A percentile compares a stretch with the other conserved stretches of the same genome.
These are phyloP conservation scores for Lentinula sp. DNA, from an alignment of 768 basidiomycete genomes.

Conservation along the genomic window DNA sequence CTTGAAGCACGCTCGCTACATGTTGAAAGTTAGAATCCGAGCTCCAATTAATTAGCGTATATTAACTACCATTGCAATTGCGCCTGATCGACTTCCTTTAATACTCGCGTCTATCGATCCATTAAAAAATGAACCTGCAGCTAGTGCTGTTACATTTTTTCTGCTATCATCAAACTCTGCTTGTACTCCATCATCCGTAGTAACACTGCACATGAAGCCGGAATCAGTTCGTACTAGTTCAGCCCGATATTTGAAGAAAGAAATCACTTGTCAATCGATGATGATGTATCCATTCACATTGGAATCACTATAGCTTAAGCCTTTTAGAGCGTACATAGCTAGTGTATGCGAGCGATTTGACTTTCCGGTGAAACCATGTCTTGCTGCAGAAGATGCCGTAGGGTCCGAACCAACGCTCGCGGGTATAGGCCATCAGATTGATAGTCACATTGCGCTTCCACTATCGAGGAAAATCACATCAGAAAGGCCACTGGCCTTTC, in stretches of 20 bases:
- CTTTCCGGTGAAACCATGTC: background rate
- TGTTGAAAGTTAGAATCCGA: too few species aligned
- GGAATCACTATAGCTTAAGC: background rate
- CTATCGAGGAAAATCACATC: background rate
- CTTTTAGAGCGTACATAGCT: background rate
- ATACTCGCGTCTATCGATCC: too few species aligned
- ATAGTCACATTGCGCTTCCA: background rate
- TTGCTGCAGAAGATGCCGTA: background rate
- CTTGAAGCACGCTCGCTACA: too few species aligned
- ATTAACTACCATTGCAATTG: too few species aligned
- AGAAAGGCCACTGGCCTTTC: too few species aligned
- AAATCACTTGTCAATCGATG: background rate
- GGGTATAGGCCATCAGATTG: background rate
- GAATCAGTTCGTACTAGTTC: background rate
- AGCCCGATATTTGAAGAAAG: background rate
- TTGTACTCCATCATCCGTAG: background rate
- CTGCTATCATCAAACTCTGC: background rate
- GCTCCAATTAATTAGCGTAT: background rate
- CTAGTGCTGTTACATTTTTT: background rate
- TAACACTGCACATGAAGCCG: background rate
- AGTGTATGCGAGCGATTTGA: background rate
- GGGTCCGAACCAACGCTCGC: background rate
- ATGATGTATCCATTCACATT: background rate
- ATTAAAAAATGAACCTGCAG: background rate
- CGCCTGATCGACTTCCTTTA: too few species aligned